Conservation (phyloP, 2,329 filamentous ascomycete species). For the Boeremia lycopersici region DNA sequence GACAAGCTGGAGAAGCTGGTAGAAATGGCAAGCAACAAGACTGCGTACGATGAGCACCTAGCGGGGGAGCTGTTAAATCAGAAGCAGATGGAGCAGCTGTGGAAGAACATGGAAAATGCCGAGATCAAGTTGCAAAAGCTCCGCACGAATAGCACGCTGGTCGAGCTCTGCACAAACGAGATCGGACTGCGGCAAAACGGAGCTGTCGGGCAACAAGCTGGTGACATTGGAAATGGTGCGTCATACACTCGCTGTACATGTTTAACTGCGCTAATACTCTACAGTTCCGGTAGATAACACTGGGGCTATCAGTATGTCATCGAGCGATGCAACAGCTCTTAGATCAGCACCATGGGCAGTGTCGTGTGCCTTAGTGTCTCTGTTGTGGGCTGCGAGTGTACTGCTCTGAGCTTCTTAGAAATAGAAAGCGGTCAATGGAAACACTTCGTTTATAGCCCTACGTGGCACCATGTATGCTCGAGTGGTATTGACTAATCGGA, state of each 20-base stretch:
- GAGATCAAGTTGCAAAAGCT: slow-evolving; percentile 31
- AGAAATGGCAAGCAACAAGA: slow-evolving; percentile 30
- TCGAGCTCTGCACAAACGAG: slow-evolving; percentile 22
- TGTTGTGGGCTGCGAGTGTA: background rate
- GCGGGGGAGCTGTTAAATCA: slow-evolving; percentile 26
- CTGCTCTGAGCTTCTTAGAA: background rate
- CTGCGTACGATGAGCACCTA: slow-evolving; percentile 20
- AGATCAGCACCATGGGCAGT: background rate
- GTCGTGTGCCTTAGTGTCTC: background rate
- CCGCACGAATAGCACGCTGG: slow-evolving; percentile 34
- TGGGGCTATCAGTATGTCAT: slow-evolving; percentile 17
- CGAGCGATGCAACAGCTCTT: background rate
- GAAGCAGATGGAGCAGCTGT: slow-evolving; percentile 30
- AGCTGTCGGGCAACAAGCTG: slow-evolving; percentile 7
- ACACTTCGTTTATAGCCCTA: background rate
- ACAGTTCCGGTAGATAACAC: slow-evolving; percentile 18
- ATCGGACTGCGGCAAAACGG: slow-evolving; percentile 4
- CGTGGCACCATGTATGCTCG: background rate
- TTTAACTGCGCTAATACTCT: background rate
- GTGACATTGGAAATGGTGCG: slow-evolving; percentile 11
- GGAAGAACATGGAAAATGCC: slow-evolving; percentile 34
- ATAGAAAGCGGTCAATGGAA: background rate
- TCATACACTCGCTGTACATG: background rate
- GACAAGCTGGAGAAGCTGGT: slow-evolving; percentile 26
- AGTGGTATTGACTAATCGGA: background rate